Base-by-base conservation (phyloP, 2,329 filamentous ascomycete species). In the Neobulgaria alba region DNA sequence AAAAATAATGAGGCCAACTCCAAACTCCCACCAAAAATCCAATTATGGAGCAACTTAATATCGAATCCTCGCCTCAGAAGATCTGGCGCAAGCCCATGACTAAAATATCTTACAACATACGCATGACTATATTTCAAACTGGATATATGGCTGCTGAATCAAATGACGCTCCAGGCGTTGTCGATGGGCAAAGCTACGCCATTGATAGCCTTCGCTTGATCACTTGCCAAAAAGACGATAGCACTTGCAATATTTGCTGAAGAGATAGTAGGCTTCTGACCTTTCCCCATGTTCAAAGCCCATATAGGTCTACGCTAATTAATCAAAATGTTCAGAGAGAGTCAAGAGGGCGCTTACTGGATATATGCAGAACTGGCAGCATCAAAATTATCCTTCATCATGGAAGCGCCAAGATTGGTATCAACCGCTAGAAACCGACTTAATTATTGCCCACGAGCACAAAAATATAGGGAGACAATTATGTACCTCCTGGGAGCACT, bases 401-500 rank as follows among this genome's bases (percentile, higher is more conserved):
- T 36, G 9, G 47, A 45, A 2, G 30, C 30, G 14, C 30, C 18
- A n/a, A 55, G 44, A 31, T 47, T 49, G 1, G 49, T 53, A 15
- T 41, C 37, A 29, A 52, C 46, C 12, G 42, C 51, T 52, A 33
- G 3, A 21, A 7, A 30, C 10, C 3, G 15, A 18, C n/a, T 19
- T 2, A 31, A 12, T 32, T 18, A 16, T 18, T n/a, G 23, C 5
- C 4, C 16, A 21, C 3, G 12, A n/a, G n/a, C n/a, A n/a, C n/a
- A n/a, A n/a, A n/a, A 20, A 33, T 20, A 14, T 5, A 10, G 10
- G n/a, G 15, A 35, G 33, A 12, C 17, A 23, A 33, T 9, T 4
- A 43, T 38, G 26, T 41, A 59, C 59, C 57, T 33, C 63, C 64
- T 2, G 67, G 67, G 3, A 67, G 58, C 3, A 70, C 57, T 15